A percentile compares a stretch with the other conserved stretches of the same genome.
These are phyloP conservation scores for Nicotiana tomentosiformis DNA, from an alignment of 257 asterid genomes.

Conservation along the genomic window DNA sequence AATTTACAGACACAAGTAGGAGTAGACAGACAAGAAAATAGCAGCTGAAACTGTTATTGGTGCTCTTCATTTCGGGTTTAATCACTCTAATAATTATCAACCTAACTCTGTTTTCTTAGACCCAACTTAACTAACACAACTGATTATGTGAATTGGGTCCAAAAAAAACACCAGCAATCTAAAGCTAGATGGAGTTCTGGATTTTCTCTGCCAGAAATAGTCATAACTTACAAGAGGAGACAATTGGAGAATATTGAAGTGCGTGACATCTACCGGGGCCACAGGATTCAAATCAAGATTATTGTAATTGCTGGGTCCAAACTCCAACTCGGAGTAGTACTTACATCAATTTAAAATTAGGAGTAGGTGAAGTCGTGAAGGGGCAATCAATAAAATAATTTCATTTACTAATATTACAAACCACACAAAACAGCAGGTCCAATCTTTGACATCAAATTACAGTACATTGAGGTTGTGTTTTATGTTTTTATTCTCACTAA, in stretches of 20 bases:
- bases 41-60: neutral
- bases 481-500: neutral
- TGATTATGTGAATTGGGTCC: neutral
- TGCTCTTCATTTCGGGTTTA: neutral
- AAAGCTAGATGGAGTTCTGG: neutral
- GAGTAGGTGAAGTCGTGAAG: neutral
- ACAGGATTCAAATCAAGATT: neutral
- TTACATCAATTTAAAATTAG: neutral
- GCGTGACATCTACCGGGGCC: neutral
- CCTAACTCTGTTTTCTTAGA: neutral
- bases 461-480: neutral
- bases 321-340: neutral
- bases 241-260: neutral
- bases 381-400: neutral
- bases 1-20: constrained; percentile 8
- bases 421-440: neutral
- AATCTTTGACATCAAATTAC: neutral
- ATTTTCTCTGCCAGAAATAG: neutral
- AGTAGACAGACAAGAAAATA: neutral
- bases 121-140: neutral
- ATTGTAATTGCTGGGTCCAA: neutral
- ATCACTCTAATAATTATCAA: neutral
- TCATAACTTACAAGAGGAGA: neutral
- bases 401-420: neutral
- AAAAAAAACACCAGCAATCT: neutral